Base-by-base conservation (phyloP, 208 protist species). In the Herpetomonas tarakana region DNA sequence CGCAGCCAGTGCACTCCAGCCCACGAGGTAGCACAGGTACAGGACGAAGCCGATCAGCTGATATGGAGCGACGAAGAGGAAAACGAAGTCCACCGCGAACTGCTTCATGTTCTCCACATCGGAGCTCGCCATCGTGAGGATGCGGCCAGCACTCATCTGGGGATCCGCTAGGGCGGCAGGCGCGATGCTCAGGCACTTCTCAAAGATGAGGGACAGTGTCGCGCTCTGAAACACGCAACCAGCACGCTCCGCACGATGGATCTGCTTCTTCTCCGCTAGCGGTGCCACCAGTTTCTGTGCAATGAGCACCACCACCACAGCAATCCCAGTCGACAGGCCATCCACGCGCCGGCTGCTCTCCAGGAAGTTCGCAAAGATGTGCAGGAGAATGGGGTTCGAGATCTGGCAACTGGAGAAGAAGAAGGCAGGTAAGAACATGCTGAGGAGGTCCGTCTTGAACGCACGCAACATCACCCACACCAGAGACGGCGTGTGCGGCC, bases 121-220 rank as follows among this genome's bases (percentile, higher is more conserved):
- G 1, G 74, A 75, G 51, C 81, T 92, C 69, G 90, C 76, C 70
- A 95, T 86, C 59, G 92, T 95, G 26, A 97, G 77, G 46, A 97
- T 79, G 6, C 89, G 80, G 21, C 93, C 91, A 1, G 81, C 61
- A 30, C 68, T 88, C 50, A 92, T 84, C 25, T 85, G 80, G 11
- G 92, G 91, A 21, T 89, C 72, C 22, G 78, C 62, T 12, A 81
- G 69, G 12, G 72, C 68, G 52, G 68, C 72, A 11, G 58, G 58
- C 18, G 62, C 70, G 16, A 92, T 52, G 2, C 62, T 81, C 4
- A 94, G 63, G 11, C 86, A 78, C 61, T 97, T 97, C 30, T 79
- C 68, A 35, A 94, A 94, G n/a, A 97, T 35, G 18, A 84, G 50
- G 6, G 59, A 65, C 1, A 83, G 72, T 14, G 96, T 65, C 0